Percentiles rank a stretch among this genome's conserved stretches.
These are phyloP conservation scores for Babesia bovis DNA, from an alignment of 169 alveolate genomes.

Conservation along the genomic window DNA sequence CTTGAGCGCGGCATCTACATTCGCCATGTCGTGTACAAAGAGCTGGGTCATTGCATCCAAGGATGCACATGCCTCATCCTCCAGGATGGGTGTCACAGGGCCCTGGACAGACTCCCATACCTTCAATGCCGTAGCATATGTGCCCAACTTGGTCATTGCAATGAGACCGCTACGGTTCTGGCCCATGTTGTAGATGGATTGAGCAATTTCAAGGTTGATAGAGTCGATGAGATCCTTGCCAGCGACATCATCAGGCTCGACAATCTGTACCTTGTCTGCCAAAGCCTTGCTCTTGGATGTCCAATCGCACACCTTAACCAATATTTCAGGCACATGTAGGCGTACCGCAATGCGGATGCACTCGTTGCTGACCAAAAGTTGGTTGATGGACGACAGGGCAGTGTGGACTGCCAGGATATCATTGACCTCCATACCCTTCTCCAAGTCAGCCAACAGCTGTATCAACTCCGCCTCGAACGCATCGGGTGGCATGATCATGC, in stretches of 20 bases:
- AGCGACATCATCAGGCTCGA: constrained; percentile 56
- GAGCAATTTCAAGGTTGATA: constrained; percentile 69
- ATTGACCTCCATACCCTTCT: constrained; percentile 66
- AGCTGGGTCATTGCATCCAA: constrained; percentile 76
- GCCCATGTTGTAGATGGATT: constrained; percentile 55
- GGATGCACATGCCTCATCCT: constrained; percentile 70
- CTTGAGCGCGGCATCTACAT: constrained; percentile 83
- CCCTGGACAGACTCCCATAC: constrained; percentile 10
- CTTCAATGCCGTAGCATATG: constrained; percentile 8
- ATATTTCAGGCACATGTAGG: constrained; percentile 52
- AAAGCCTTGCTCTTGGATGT: constrained; percentile 37
- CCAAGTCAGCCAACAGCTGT: constrained; percentile 79
- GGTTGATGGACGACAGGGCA: constrained; percentile 69
- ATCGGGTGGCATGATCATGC: constrained; percentile 88
- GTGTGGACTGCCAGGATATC: constrained; percentile 68
- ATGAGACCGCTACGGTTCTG: constrained; percentile 75
- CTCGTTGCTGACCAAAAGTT: constrained; percentile 71
- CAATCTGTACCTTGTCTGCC: constrained; percentile 22
- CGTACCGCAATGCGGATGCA: constrained; percentile 74
- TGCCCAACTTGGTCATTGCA: constrained; percentile 52
- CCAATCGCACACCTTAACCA: constrained; percentile 58
- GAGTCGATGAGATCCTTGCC: constrained; percentile 71
- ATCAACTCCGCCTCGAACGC: constrained; percentile 82
- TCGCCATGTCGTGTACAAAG: constrained; percentile 80
- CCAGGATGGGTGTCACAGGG: constrained; percentile 60